Base-by-base conservation (phyloP, 495 filamentous ascomycete genomes). In the Niebla homalea region DNA sequence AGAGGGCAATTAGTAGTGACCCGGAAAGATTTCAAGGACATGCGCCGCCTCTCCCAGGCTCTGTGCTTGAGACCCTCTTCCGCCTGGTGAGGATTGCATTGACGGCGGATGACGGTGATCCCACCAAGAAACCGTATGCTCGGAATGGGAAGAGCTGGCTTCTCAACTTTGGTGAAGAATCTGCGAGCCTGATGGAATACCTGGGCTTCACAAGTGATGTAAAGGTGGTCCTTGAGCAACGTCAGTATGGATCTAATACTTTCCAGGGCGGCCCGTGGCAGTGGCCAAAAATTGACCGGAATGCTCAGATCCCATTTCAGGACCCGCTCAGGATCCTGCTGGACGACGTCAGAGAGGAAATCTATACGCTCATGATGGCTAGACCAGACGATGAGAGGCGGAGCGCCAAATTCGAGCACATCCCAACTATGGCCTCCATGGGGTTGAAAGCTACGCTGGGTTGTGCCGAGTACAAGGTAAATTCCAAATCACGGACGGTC, bases 91-190 rank as follows among this genome's bases (percentile, higher is more conserved):
- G 54, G 6, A 83, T 89, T 57, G 68, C 79, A 7, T 64, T 86
- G 43, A 59, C 71, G 26, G 29, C 29, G 14, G 29, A 32, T 32
- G 29, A 32, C 29, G 29, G 29, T 32, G 64, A 71, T 36, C 46
- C 58, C 7, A 56, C 62, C 46, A 56, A 69, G 35, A 79, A 77
- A 60, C 56, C 64, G 19, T 85, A 90, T 48, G 74, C 78, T 4
- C 70, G 73, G 14, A 64, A 75, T 7, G 89, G 89, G 64, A 89
- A 86, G 62, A 75, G 73, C 15, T 93, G 87, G 57, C 67, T 76
- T 46, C 68, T 80, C 14, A 74, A 79, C 37, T 84, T 89, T 60
- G 84, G 85, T 14, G 65, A 64, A 21, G 70, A 77, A 16, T 85
- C 84, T 60, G 67, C 76, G 49, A 65, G 74, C 29, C 57, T 89